phyloP scores from a whole-genome alignment of 2,329 filamentous ascomycete genomes.

The Claviceps cyperi region DNA sequence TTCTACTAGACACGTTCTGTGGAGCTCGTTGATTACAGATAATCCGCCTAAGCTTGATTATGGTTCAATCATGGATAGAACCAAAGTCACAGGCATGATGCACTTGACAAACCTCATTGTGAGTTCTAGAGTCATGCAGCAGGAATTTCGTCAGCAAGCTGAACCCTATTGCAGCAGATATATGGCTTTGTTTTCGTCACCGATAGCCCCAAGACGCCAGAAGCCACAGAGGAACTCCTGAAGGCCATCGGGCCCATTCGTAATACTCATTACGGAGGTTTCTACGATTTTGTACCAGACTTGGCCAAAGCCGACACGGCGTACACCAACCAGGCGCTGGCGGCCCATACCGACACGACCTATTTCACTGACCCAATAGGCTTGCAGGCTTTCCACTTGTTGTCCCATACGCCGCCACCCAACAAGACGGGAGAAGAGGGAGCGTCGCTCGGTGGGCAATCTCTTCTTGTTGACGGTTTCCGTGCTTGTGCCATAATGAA shows the following conservation, averaged over 20 bases:
- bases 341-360: slow-evolving; percentile 84
- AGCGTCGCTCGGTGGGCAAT: slow-evolving; percentile 49
- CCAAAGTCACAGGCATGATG: slow-evolving; percentile 37
- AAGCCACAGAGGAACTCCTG: slow-evolving; percentile 60
- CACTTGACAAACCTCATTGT: slow-evolving; percentile 52
- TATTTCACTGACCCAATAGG: slow-evolving; percentile 91
- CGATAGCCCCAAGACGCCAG: slow-evolving; percentile 49
- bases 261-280: slow-evolving; percentile 75
- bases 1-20: slow-evolving; percentile 7
- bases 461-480: slow-evolving; percentile 78
- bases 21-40: slow-evolving; percentile 18
- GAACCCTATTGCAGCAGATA: slow-evolving; percentile 31
- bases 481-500: slow-evolving; percentile 49
- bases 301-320: slow-evolving; percentile 79
- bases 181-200: slow-evolving; percentile 70
- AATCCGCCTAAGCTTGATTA: slow-evolving; percentile 46
- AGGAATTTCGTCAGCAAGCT: neutral
- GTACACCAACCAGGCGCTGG: slow-evolving; percentile 73
- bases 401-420: slow-evolving; percentile 47
- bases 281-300: slow-evolving; percentile 76
- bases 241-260: slow-evolving; percentile 76
- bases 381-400: slow-evolving; percentile 81
- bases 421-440: slow-evolving; percentile 18
- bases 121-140: slow-evolving; percentile 11
- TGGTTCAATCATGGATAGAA: slow-evolving; percentile 39